Base-by-base conservation (phyloP, 1,139 yeast genomes). In the Taphrina populina region DNA sequence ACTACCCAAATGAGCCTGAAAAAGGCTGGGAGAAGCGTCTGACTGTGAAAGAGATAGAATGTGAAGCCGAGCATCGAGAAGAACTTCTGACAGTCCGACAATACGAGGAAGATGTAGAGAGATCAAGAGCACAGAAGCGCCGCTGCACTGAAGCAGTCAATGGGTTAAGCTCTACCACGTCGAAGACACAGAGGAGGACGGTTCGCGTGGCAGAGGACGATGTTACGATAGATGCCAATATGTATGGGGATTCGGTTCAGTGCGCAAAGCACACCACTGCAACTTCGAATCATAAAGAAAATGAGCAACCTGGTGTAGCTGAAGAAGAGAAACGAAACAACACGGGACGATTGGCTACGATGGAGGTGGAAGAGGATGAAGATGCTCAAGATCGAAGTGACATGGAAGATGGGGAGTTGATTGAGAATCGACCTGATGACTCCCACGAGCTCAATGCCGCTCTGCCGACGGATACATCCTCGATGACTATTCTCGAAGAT, bases 1-100 rank as follows among this genome's bases (percentile, higher is more conserved):
- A 43, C n/a, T 43, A 43, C 27, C 47, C 47, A 15, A 15, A 29
- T 0, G 37, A 40, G 27, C 46, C 54, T 7, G 54, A 49, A 33
- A 30, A 23, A n/a, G 46, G 39, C 23, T 49, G 54, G 54, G 54
- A 49, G 39, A 15, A 13, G n/a, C 11, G 36, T 10, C 23, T 49
- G 20, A 36, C 24, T 17, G 54, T 49, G 40, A 49, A 49, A 19
- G 37, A 41, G 20, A 39, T 49, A 5, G 54, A 49, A 26, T 49
- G 54, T 26, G 54, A 49, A 17, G n/a, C 24, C 10, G 23, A 36
- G 46, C 35, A 15, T n/a, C 23, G 24, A 13, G 54, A 49, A 39
- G 24, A 37, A 32, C 30, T n/a, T 3, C 5, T 49, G 24, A 32
- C 45, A 8, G 54, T 49, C 26, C 19, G 30, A 33, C 54, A 49